Evolutionary conservation across 2,329 filamentous ascomycete genomes (phyloP), one percentile per base, ranked within the genome.

Genomic region (Chaetomiaceae sp.): DNA sequence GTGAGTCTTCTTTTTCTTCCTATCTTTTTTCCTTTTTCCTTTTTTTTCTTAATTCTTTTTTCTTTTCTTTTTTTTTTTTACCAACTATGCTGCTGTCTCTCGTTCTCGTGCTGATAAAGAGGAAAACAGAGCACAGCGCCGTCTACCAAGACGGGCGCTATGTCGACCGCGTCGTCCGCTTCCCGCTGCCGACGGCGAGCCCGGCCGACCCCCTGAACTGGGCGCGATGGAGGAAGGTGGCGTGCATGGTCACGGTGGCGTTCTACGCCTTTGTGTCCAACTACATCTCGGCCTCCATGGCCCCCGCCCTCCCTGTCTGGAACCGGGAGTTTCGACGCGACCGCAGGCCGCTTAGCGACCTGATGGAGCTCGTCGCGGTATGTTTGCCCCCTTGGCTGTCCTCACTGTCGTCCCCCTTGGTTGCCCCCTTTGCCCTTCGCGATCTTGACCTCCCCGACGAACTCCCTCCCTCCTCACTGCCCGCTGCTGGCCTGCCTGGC

Each of bases 191-290:
- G 0, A 63, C 64, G 0, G 37, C 61, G 0, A 68, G 71, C 38
- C 69, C 70, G 5, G 62, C 62, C 6, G 70, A 72, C 46, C 70
- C 70, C 1, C 57, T 72, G 14, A 72, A 71, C 51, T 71, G 66
- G 59, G 43, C 64, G 0, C 33, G 43, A 1, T 71, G 68, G 68
- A 61, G 65, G 4, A 72, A 71, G 51, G 15, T 63, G 0, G 54
- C 59, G 1, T 60, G 66, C 1, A 54, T 72, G 12, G 2, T 60
- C 6, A 57, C 63, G 2, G 63, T 61, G 3, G 64, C 68, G 0
- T 27, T 68, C 2, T 73, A 68, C 52, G 66, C 66, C 1, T 72
- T 73, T 12, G 53, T 61, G 1, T 61, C 62, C 36, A 72, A 72
- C 53, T 73, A 67, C 25, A 57, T 58, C 1, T 64, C 65, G 12